A percentile compares a stretch with the other conserved stretches of the same genome.
These are phyloP conservation scores for Zymoseptoria tritici DNA, from an alignment of 2,329 filamentous ascomycete species.

Conservation along the genomic window DNA sequence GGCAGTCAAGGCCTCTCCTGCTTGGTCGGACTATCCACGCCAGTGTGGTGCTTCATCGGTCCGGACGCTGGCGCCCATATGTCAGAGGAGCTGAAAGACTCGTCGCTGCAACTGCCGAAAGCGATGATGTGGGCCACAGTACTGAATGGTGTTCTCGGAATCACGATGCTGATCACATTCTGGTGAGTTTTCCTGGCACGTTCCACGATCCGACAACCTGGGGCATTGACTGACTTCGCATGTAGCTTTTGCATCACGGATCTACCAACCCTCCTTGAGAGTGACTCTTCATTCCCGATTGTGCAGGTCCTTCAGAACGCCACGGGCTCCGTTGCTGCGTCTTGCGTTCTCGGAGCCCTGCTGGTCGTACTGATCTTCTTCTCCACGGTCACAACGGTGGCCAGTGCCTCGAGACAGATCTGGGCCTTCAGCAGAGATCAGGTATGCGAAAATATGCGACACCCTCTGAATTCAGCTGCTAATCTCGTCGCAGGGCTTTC, in stretches of 20 bases:
- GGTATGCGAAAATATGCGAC: conserved; percentile 5
- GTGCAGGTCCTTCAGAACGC: conserved; percentile 26
- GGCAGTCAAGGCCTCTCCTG: conserved; percentile 33
- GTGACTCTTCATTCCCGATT: conserved; percentile 24
- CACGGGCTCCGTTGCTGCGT: conserved; percentile 25
- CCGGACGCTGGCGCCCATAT: conserved; percentile 33
- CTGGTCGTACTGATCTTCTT: conserved; percentile 30
- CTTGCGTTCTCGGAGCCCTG: conserved; percentile 25
- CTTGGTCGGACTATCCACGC: conserved; percentile 38
- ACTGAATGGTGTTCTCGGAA: conserved; percentile 29
- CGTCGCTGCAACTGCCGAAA: conserved; percentile 36
- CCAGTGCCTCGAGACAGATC: conserved; percentile 27
- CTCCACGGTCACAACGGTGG: conserved; percentile 30
- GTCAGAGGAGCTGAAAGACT: conserved; percentile 32
- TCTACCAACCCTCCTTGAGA: conserved; percentile 19
- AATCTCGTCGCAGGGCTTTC: conserved; percentile 21
- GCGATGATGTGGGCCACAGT: conserved; percentile 38
- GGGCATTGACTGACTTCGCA: conserved; percentile 3
- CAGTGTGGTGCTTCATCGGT: conserved; percentile 30
- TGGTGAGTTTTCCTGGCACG: conserved; percentile 19
- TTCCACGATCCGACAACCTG: not conserved
- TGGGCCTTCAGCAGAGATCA: conserved; percentile 30
- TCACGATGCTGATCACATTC: conserved; percentile 33
- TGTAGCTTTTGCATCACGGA: conserved; percentile 27
- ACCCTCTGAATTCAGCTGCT: not conserved